A percentile compares a stretch with the other conserved stretches of the same genome.
Evolutionary conservation across 805 yeast genomes (phyloP).

Genomic region (Limtongia smithiae): DNA sequence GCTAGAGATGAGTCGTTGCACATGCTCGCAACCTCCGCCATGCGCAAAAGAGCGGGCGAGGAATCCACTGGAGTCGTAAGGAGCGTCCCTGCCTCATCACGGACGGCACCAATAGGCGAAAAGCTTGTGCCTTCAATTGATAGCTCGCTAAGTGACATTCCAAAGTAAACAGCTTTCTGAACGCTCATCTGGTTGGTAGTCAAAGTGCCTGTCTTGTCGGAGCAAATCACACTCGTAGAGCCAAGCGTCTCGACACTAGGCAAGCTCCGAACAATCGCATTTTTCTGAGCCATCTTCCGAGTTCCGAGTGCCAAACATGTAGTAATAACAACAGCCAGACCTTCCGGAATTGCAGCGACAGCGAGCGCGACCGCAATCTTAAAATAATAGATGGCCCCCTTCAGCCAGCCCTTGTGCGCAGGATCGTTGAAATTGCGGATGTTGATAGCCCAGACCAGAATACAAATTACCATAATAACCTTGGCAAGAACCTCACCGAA

Average conservation of each 20-base stretch:
- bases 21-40: constrained; percentile 43
- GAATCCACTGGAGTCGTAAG: constrained; percentile 9
- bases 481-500: constrained; percentile 44
- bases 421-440: constrained; percentile 43
- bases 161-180: constrained; percentile 36
- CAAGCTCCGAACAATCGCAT: constrained; percentile 47
- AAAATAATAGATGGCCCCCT: constrained; percentile 49
- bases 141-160: constrained; percentile 38
- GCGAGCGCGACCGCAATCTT: constrained; percentile 49
- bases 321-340: constrained; percentile 50
- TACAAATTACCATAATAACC: constrained; percentile 46
- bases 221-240: constrained; percentile 53
- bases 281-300: constrained; percentile 43
- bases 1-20: constrained; percentile 41
- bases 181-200: constrained; percentile 42
- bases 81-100: constrained; percentile 34
- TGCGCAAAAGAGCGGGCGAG: constrained; percentile 31
- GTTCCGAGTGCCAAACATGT: constrained; percentile 51
- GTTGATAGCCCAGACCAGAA: constrained; percentile 47
- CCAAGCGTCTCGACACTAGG: constrained; percentile 57
- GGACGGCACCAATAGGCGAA: constrained; percentile 19
- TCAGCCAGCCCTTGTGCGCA: constrained; percentile 44
- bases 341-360: constrained; percentile 53
- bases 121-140: constrained; percentile 40
- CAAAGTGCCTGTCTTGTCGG: constrained; percentile 49